Evolutionary conservation across 2,329 filamentous ascomycete species (phyloP).

Genomic region (Pyricularia grisea): DNA sequence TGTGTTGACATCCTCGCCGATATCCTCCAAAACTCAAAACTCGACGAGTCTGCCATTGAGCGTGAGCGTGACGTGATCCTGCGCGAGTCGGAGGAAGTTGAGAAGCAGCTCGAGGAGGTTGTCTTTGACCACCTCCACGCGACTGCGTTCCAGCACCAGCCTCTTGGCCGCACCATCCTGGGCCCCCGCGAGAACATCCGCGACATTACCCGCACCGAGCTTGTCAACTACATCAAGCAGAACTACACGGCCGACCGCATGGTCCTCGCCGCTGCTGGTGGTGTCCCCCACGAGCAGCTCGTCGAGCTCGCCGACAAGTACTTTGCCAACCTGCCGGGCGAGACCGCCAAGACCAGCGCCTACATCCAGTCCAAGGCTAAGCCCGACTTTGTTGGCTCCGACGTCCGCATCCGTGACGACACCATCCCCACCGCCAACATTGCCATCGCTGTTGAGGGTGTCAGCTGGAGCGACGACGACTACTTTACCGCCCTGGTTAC

Average conservation of each 20-base stretch:
- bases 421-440: constrained; percentile 95
- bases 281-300: constrained; percentile 85
- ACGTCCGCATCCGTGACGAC: constrained; percentile 92
- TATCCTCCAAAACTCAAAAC: constrained; percentile 98
- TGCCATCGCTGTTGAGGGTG: constrained; percentile 96
- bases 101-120: constrained; percentile 99
- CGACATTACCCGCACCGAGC: constrained; percentile 85
- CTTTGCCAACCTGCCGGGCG: constrained; percentile 71
- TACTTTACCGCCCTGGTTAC: constrained; percentile 98
- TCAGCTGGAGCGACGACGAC: constrained; percentile 98
- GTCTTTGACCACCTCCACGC: constrained; percentile 99
- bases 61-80: constrained; percentile 98
- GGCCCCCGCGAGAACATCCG: constrained; percentile 98
- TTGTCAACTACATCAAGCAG: constrained; percentile 94
- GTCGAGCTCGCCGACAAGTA: constrained; percentile 95
- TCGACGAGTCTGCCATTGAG: constrained; percentile 87
- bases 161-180: constrained; percentile 93
- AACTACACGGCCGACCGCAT: constrained; percentile 99
- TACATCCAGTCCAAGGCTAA: constrained; percentile 73
- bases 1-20: constrained; percentile 98
- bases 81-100: constrained; percentile 97
- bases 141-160: constrained; percentile 93
- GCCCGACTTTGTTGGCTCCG: constrained; percentile 94
- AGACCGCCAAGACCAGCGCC: constrained; percentile 65
- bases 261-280: constrained; percentile 94